Percentiles rank a stretch among this genome's conserved stretches.
These are phyloP conservation scores for Royoungia palumana DNA, from an alignment of 768 basidiomycete species.

Conservation along the genomic window DNA sequence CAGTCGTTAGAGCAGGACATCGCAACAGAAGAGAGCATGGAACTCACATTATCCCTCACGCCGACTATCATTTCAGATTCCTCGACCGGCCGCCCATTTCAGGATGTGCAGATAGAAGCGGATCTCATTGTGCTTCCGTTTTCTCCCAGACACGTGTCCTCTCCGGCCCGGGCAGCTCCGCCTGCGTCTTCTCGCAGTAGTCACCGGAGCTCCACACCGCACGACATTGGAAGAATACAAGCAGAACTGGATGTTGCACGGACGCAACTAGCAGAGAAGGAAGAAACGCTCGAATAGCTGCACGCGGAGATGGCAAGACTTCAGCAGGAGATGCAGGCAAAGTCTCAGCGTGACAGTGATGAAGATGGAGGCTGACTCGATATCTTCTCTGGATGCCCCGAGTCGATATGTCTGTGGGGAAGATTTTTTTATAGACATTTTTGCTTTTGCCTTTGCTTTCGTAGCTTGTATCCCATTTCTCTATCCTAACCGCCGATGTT, in stretches of 20 bases:
- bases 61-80: constrained; percentile 28
- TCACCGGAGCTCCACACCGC: constrained; percentile 7
- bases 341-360: background rate
- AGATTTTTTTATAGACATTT: background rate
- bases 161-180: constrained; percentile 3
- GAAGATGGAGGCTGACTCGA: background rate
- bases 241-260: constrained; percentile 20
- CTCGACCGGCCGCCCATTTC: constrained; percentile 1
- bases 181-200: background rate
- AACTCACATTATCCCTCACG: constrained; percentile 48
- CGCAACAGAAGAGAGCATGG: constrained; percentile 47
- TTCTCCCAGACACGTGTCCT: constrained; percentile 20
- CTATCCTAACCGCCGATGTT: too few species aligned
- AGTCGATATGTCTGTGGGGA: background rate
- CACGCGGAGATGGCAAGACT: constrained; percentile 22
- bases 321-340: constrained; percentile 8
- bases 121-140: constrained; percentile 19
- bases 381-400: background rate
- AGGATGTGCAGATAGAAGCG: constrained; percentile 1
- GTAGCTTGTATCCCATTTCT: too few species aligned
- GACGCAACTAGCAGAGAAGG: constrained; percentile 21
- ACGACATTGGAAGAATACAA: constrained; percentile 23
- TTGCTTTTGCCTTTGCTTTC: constrained; percentile 1
- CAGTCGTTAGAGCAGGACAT: constrained; percentile 32
- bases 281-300: constrained; percentile 19